Conservation (phyloP, 2,329 filamentous ascomycete species). For the Sporothrix pseudoabietina region DNA sequence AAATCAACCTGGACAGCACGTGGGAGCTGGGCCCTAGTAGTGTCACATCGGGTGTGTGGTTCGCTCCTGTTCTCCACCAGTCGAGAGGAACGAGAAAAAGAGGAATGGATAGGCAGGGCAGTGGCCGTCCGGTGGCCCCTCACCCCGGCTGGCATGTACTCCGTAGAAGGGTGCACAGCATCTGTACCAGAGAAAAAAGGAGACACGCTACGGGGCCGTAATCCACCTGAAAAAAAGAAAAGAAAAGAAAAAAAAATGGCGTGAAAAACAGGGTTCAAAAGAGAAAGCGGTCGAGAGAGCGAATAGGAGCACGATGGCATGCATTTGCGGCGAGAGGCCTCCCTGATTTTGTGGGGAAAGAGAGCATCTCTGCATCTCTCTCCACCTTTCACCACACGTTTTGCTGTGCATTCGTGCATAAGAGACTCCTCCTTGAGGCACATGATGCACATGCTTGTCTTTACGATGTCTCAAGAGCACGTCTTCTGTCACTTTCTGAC, state of each 20-base stretch:
- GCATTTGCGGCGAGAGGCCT: constrained; percentile 6
- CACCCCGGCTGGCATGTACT: neutral
- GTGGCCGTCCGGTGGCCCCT: neutral
- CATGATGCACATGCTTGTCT: constrained; percentile 8
- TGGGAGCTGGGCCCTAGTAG: constrained; percentile 19
- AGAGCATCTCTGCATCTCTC: neutral
- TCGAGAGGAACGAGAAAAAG: neutral
- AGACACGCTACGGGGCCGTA: neutral
- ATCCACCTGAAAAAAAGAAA: neutral
- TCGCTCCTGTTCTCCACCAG: neutral
- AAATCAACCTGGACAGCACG: constrained; percentile 19
- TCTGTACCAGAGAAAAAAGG: neutral
- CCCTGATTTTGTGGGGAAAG: neutral
- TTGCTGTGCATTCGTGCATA: neutral
- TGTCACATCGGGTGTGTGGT: constrained; percentile 22
- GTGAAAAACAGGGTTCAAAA: neutral
- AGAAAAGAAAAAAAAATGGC: neutral
- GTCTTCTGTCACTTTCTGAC: neutral
- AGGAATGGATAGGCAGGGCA: constrained; percentile 8
- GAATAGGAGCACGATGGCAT: neutral
- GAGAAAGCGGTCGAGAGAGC: neutral
- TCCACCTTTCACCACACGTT: neutral
- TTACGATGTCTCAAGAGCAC: neutral
- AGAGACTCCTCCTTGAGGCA: neutral
- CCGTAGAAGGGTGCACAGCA: constrained; percentile 15